These are phyloP conservation scores for Trichoderma endophyticum DNA, from an alignment of 2,329 filamentous ascomycete genomes.

Conservation along the genomic window DNA sequence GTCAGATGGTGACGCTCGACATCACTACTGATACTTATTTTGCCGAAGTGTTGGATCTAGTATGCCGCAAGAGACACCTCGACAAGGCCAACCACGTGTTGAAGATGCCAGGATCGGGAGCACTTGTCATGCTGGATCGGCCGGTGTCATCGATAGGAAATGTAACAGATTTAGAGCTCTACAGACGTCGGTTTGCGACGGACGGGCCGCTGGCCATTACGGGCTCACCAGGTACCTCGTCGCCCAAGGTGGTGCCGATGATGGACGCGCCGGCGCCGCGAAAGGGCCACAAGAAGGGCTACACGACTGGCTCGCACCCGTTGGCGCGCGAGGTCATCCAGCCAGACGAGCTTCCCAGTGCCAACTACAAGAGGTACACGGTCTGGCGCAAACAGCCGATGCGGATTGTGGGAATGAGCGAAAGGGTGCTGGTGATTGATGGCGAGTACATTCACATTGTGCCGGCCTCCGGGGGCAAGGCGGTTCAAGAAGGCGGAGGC, in stretches of 20 bases:
- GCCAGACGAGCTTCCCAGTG: constrained; percentile 55
- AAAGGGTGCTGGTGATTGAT: constrained; percentile 74
- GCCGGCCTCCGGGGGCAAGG: constrained; percentile 65
- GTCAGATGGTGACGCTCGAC: constrained; percentile 70
- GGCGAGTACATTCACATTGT: constrained; percentile 86
- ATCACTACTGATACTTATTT: constrained; percentile 82
- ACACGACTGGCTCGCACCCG: constrained; percentile 59
- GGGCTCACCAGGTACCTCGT: constrained; percentile 65
- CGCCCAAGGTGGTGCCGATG: constrained; percentile 61
- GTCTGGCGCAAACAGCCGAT: constrained; percentile 82
- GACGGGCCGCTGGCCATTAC: constrained; percentile 68
- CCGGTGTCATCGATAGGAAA: constrained; percentile 76
- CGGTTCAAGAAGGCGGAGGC: constrained; percentile 58
- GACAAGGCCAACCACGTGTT: constrained; percentile 78
- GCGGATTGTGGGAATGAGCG: constrained; percentile 72
- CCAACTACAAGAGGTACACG: constrained; percentile 70
- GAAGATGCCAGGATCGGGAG: constrained; percentile 71
- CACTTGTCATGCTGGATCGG: constrained; percentile 71
- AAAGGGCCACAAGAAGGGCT: constrained; percentile 52
- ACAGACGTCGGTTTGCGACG: constrained; percentile 70
- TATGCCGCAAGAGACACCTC: constrained; percentile 72
- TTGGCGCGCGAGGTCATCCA: constrained; percentile 62
- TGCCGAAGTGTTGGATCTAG: constrained; percentile 74
- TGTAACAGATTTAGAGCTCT: constrained; percentile 70
- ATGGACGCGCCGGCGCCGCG: constrained; percentile 44